Conservation (phyloP, 306 rosid genomes). For the Rosa rugosa region DNA sequence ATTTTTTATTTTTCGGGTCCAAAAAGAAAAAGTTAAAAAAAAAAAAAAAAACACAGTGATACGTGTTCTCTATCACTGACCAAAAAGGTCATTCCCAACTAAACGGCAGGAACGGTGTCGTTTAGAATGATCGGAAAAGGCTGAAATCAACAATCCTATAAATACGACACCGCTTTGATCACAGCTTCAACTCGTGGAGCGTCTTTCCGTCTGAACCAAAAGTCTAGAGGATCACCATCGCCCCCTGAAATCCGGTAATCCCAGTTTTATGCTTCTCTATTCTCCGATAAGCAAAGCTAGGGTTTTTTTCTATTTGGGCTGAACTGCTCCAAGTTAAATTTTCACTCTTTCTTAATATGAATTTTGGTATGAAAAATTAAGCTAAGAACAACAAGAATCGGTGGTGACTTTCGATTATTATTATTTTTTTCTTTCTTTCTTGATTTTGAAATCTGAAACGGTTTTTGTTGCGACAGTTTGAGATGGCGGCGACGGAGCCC, state of each 20-base stretch:
- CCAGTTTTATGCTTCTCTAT: neutral
- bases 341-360: neutral
- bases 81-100: too few species aligned
- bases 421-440: neutral
- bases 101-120: too few species aligned
- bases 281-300: conserved; percentile 4
- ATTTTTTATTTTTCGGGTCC: too few species aligned
- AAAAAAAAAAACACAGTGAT: too few species aligned
- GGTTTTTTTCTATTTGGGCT: conserved; percentile 9
- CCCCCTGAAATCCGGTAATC: neutral
- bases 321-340: neutral
- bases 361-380: neutral
- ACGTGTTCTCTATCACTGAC: too few species aligned
- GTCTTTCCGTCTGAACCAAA: neutral
- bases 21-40: too few species aligned
- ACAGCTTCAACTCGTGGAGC: neutral
- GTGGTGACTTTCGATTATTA: too few species aligned
- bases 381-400: neutral
- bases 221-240: neutral
- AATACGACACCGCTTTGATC: neutral
- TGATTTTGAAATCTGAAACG: neutral
- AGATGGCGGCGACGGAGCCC: conserved; percentile 71
- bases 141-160: too few species aligned
- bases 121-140: too few species aligned
- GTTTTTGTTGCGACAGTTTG: conserved; percentile 20